These are phyloP conservation scores for Eucalyptus pumila DNA, from an alignment of 345 rosid genomes.

Conservation along the genomic window DNA sequence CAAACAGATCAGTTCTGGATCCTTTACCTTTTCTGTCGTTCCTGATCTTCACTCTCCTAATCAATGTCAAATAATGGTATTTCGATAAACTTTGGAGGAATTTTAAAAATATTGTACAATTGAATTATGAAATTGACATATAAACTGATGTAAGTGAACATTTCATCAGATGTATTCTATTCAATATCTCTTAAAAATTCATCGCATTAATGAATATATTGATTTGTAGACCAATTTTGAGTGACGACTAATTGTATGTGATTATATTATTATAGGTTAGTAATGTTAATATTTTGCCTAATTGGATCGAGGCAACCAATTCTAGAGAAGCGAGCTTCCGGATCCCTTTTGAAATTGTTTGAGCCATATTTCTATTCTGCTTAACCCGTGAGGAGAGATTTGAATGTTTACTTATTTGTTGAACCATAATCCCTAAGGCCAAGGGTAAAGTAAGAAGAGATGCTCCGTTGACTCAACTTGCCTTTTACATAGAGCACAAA, in stretches of 20 bases:
- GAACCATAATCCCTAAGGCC: neutral
- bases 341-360: neutral
- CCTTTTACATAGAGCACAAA: neutral
- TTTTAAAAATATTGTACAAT: too few species aligned
- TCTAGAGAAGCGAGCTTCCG: fast-evolving
- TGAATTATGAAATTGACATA: too few species aligned
- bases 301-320: neutral
- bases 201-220: fast-evolving
- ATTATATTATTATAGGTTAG: too few species aligned
- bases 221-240: too few species aligned
- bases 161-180: fast-evolving
- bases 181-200: too few species aligned
- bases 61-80: fast-evolving
- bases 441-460: neutral
- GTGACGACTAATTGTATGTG: too few species aligned
- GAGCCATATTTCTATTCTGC: neutral
- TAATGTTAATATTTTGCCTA: too few species aligned
- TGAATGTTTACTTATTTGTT: neutral
- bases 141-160: fast-evolving
- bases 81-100: too few species aligned
- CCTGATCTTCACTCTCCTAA: too few species aligned
- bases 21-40: too few species aligned
- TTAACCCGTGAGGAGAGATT: neutral
- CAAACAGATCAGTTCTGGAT: too few species aligned
- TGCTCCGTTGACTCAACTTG: fast-evolving